phyloP scores from a whole-genome alignment of 805 yeast genomes.

The Aciculoconidium aculeatum region DNA sequence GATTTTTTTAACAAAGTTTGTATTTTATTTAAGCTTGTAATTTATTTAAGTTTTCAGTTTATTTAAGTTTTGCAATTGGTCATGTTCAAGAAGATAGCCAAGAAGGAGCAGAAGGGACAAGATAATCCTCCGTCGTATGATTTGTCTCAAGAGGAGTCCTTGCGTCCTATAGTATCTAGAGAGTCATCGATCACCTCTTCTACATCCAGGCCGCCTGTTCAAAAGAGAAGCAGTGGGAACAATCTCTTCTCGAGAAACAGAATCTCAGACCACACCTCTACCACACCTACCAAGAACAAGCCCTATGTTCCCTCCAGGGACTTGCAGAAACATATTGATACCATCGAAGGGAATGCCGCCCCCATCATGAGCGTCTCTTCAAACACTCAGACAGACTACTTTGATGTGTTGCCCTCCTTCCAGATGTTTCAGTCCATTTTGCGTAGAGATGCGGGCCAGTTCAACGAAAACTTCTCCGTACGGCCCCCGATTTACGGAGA shows the following conservation, averaged over 20 bases:
- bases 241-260: constrained; percentile 3
- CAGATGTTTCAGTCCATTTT: constrained; percentile 57
- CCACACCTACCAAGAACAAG: constrained; percentile 13
- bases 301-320: constrained; percentile 32
- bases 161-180: constrained; percentile 1
- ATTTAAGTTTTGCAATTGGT: too few species aligned
- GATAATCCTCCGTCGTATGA: constrained; percentile 8
- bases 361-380: constrained; percentile 20
- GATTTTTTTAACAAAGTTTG: too few species aligned
- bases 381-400: constrained; percentile 31
- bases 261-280: too few species aligned
- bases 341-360: constrained; percentile 8
- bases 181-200: constrained; percentile 1
- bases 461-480: constrained; percentile 26
- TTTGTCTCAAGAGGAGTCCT: constrained; percentile 1
- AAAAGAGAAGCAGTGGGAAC: constrained; percentile 1
- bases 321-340: constrained; percentile 31
- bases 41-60: too few species aligned
- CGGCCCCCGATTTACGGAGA: constrained; percentile 36
- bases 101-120: constrained; percentile 1
- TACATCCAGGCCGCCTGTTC: constrained; percentile 1
- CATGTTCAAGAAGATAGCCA: constrained; percentile 4
- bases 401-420: constrained; percentile 63
- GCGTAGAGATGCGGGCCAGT: constrained; percentile 36
- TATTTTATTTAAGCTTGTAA: too few species aligned